Evolutionary conservation across 2,329 filamentous ascomycete genomes (phyloP).

Genomic region (Orbilia ellipsospora): DNA sequence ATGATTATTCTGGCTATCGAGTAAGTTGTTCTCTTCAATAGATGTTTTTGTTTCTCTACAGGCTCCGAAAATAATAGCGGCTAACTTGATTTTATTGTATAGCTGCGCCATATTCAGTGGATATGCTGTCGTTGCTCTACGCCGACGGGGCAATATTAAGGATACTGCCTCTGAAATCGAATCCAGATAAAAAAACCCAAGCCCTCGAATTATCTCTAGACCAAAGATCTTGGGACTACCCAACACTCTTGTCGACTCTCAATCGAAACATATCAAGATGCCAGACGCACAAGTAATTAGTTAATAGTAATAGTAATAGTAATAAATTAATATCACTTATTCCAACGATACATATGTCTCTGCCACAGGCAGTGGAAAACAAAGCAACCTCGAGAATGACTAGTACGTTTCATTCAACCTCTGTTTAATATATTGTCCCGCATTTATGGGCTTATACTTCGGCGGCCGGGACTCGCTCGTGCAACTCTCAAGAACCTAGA

Average conservation of each 20-base stretch:
- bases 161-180: constrained; percentile 19
- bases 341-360: too few species aligned
- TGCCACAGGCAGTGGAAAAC: too few species aligned
- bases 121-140: constrained; percentile 19
- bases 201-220: too few species aligned
- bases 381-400: neutral
- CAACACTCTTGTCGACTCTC: too few species aligned
- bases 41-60: neutral
- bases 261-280: too few species aligned
- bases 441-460: constrained; percentile 48
- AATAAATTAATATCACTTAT: too few species aligned
- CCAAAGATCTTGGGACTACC: too few species aligned
- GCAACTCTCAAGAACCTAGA: constrained; percentile 40
- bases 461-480: constrained; percentile 24
- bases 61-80: neutral
- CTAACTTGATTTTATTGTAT: constrained; percentile 2
- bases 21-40: constrained; percentile 10
- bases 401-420: constrained; percentile 50
- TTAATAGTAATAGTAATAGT: too few species aligned
- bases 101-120: constrained; percentile 28
- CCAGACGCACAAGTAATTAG: too few species aligned
- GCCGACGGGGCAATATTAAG: constrained; percentile 17
- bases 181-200: neutral
- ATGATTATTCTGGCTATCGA: constrained; percentile 32
- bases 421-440: constrained; percentile 51